phyloP scores from a whole-genome alignment of 208 protist genomes.

The Tritrichomonas musculus region DNA sequence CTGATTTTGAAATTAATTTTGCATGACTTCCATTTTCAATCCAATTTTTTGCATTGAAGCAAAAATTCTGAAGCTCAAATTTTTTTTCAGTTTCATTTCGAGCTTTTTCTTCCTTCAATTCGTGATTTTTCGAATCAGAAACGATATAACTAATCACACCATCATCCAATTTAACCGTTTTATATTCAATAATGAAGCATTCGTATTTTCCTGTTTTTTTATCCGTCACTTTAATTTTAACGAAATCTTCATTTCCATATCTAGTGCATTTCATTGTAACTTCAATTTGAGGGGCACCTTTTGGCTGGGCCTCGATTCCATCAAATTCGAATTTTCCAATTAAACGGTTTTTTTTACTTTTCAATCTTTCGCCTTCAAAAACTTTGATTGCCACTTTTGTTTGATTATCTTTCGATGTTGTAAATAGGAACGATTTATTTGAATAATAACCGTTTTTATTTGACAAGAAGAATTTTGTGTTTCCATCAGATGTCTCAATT shows the following conservation, averaged over 20 bases:
- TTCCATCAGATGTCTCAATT: constrained; percentile 88
- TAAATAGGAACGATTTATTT: constrained; percentile 83
- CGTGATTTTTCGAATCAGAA: constrained; percentile 47
- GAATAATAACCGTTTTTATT: constrained; percentile 95
- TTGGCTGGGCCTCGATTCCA: constrained; percentile 63
- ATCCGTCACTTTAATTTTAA: no score
- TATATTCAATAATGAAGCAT: no score
- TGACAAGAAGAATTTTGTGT: constrained; percentile 88
- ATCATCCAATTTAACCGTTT: no score
- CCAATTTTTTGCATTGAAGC: constrained; percentile 45
- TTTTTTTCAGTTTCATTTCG: constrained; percentile 45
- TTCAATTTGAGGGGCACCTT: constrained; percentile 69
- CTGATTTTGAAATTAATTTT: constrained; percentile 37
- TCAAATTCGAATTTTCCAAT: constrained; percentile 70
- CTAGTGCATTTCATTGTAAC: no score
- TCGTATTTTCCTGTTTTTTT: no score
- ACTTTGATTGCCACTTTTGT: constrained; percentile 77
- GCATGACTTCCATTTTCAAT: constrained; percentile 38
- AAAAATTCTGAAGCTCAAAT: constrained; percentile 49
- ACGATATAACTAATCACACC: no score
- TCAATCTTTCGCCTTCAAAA: constrained; percentile 73
- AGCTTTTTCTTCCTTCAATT: constrained; percentile 43
- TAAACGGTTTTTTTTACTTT: constrained; percentile 70
- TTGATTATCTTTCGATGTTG: constrained; percentile 73
- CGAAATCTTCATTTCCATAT: no score